These are phyloP conservation scores for Metschnikowia amazonensis DNA, from an alignment of 805 yeast genomes.

Conservation along the genomic window DNA sequence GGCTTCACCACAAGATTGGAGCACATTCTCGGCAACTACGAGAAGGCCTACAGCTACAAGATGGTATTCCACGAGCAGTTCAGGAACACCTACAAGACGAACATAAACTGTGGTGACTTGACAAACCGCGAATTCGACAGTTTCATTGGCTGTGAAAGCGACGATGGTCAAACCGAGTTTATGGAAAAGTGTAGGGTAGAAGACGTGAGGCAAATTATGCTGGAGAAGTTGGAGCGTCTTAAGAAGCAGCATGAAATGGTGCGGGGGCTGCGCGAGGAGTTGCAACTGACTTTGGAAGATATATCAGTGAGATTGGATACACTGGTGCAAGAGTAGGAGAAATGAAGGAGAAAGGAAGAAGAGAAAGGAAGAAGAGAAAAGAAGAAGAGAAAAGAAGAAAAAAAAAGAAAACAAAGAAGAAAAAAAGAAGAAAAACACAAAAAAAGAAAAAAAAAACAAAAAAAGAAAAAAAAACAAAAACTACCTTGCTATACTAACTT, in stretches of 20 bases:
- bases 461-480: no score
- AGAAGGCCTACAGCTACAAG: conserved; percentile 2
- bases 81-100: not conserved
- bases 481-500: no score
- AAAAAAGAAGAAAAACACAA: no score
- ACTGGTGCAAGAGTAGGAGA: not conserved
- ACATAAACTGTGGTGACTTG: not conserved
- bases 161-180: not conserved
- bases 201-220: not conserved
- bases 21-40: conserved; percentile 1
- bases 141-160: conserved; percentile 4
- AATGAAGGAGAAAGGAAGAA: not conserved
- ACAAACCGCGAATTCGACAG: not conserved
- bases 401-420: not conserved
- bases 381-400: not conserved
- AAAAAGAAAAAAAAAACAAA: not conserved
- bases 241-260: not conserved
- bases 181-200: not conserved
- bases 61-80: conserved; percentile 3
- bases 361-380: not conserved
- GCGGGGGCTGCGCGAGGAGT: not conserved
- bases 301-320: not conserved
- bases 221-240: conserved; percentile 2
- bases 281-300: conserved; percentile 1
- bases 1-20: not conserved